Base-by-base conservation (phyloP, 2,329 filamentous ascomycete genomes). In the Xylaria hypoxylon region DNA sequence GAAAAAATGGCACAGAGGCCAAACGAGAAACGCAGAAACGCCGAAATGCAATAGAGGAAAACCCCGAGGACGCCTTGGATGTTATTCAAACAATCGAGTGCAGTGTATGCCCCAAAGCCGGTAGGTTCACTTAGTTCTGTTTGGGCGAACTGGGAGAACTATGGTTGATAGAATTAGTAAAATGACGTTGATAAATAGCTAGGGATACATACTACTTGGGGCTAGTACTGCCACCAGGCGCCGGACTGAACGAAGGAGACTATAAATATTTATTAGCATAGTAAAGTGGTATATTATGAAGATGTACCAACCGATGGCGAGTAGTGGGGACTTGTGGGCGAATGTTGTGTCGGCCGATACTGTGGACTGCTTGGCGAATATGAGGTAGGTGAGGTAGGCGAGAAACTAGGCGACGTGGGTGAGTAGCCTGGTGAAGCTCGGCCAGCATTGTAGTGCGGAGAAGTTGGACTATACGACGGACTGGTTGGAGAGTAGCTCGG, bases 321-420 rank as follows among this genome's bases (percentile, higher is more conserved):
- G 79, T 92, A 92, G 76, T 86, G 86, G 71, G 92, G 86, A 78
- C 91, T 92, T n/a, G 88, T 89, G 26, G 90, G 89, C 47, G 88
- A 90, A 72, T 83, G 80, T 71, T 85, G 82, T 83, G 22, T 70
- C 83, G 67, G 84, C 67, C 83, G 82, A 85, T 87, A 89, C 66
- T 82, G 83, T 33, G 88, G 88, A 72, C 87, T 89, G 22, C 87
- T 89, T 24, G 90, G 89, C 40, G 63, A 65, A 47, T 65, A 65
- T 22, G 45, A 22, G 2, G 84, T 83, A 13, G 87, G 87, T 45
- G 91, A 94, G 6, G 91, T 92, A 2, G 92, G 92, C 63, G 92
- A 94, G 82, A 92, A 94, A 26, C 85, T 87, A n/a, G 91, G 91
- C 56, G 91, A 93, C 2, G 89, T 89, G 52, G 91, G 90, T 35